A percentile compares a stretch with the other conserved stretches of the same genome.
phyloP scores from a whole-genome alignment of 495 filamentous ascomycete genomes.

The Penicillium crystallinum region DNA sequence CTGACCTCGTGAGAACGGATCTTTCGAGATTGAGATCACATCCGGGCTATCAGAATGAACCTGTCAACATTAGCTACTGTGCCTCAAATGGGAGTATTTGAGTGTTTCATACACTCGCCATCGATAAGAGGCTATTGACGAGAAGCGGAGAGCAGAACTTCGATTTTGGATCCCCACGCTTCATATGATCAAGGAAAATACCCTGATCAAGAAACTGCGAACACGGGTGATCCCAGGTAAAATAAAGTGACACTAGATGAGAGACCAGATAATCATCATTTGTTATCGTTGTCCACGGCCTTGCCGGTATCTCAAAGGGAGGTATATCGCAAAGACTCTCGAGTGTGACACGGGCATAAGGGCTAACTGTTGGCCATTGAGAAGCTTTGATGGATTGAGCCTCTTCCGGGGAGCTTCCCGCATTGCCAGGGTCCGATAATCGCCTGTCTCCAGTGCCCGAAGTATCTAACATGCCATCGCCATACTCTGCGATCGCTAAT shows the following conservation, averaged over 20 bases:
- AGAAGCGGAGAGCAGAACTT: slow-evolving; percentile 35
- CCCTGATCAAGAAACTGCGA: slow-evolving; percentile 33
- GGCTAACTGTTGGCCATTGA: slow-evolving; percentile 5
- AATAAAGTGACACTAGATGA: slow-evolving; percentile 42
- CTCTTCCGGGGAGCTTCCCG: slow-evolving; percentile 6
- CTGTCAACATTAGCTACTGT: slow-evolving; percentile 14
- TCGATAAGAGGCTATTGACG: slow-evolving; percentile 37
- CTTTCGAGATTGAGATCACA: slow-evolving; percentile 27
- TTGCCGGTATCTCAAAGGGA: slow-evolving; percentile 29
- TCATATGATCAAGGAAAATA: slow-evolving; percentile 33
- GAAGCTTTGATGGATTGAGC: slow-evolving; percentile 12
- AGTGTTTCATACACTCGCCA: slow-evolving; percentile 32
- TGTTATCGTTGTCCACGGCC: slow-evolving; percentile 45
- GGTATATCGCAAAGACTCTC: slow-evolving; percentile 37
- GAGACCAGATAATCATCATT: slow-evolving; percentile 44
- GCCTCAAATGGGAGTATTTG: neutral
- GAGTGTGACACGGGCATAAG: slow-evolving; percentile 29
- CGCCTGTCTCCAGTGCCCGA: neutral
- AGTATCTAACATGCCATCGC: neutral
- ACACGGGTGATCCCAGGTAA: slow-evolving; percentile 42
- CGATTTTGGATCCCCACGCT: slow-evolving; percentile 12
- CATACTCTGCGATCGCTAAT: slow-evolving; percentile 9
- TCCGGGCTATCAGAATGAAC: slow-evolving; percentile 47
- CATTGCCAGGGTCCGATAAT: slow-evolving; percentile 9
- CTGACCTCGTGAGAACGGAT: slow-evolving; percentile 28